These are phyloP conservation scores for Lanzia echinophila DNA, from an alignment of 2,329 filamentous ascomycete genomes.

Conservation along the genomic window DNA sequence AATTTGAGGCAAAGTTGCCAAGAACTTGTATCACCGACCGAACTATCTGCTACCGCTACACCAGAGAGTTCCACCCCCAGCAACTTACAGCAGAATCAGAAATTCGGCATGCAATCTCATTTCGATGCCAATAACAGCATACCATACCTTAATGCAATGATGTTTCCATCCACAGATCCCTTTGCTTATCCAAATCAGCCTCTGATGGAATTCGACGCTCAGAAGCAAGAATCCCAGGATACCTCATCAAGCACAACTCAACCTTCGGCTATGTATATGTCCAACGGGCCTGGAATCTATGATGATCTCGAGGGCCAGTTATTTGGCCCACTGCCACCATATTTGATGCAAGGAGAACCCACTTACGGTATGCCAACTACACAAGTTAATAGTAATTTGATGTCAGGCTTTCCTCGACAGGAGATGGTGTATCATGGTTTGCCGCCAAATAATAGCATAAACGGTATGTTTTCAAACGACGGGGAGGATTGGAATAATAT, in stretches of 20 bases:
- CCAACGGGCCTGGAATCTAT: constrained; percentile 22
- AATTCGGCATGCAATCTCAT: constrained; percentile 29
- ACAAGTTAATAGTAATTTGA: constrained; percentile 13
- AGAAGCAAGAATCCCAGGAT: constrained; percentile 22
- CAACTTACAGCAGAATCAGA: constrained; percentile 14
- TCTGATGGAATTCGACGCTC: constrained; percentile 50
- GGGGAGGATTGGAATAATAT: constrained; percentile 21
- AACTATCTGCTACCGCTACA: constrained; percentile 24
- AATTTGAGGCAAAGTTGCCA: constrained; percentile 25
- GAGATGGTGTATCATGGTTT: constrained; percentile 21
- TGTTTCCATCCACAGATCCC: constrained; percentile 74
- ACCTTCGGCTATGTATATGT: constrained; percentile 22
- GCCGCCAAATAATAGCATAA: constrained; percentile 15
- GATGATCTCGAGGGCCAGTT: constrained; percentile 69
- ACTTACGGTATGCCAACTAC: constrained; percentile 14
- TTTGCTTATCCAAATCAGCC: constrained; percentile 73
- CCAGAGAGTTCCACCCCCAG: constrained; percentile 20
- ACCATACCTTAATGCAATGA: constrained; percentile 67
- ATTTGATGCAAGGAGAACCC: constrained; percentile 40
- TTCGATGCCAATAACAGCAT: constrained; percentile 34
- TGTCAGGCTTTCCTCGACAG: constrained; percentile 13
- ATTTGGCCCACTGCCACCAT: constrained; percentile 63
- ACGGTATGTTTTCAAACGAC: constrained; percentile 23
- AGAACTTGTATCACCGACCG: constrained; percentile 22
- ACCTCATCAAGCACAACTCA: constrained; percentile 9